phyloP scores from a whole-genome alignment of 352 stramenopile genomes.

The Phytophthora fragariaefolia region DNA sequence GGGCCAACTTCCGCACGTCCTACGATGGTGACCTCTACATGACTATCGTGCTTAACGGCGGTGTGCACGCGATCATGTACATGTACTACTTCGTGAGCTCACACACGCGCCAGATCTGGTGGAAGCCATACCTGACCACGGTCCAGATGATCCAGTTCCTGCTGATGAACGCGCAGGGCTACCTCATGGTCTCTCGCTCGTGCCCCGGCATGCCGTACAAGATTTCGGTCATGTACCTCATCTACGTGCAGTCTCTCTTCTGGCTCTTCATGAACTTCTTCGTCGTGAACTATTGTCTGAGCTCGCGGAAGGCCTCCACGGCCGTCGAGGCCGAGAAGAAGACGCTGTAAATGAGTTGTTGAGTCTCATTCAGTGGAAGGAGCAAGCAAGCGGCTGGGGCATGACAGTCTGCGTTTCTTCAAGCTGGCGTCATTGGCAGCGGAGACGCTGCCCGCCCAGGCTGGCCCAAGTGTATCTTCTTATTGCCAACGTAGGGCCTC shows the following conservation, averaged over 20 bases:
- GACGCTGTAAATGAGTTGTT: conserved; percentile 39
- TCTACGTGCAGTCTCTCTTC: conserved; percentile 87
- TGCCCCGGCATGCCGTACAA: conserved; percentile 49
- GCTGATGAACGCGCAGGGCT: conserved; percentile 47
- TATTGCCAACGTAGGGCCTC: conserved; percentile 41
- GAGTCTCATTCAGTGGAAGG: conserved; percentile 30
- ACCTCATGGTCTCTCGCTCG: conserved; percentile 48
- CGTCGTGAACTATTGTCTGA: conserved; percentile 89
- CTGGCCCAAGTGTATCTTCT: conserved; percentile 41
- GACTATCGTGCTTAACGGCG: conserved; percentile 96
- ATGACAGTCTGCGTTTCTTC: conserved; percentile 6
- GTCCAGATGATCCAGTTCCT: conserved; percentile 88
- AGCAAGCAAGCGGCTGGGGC: conserved; percentile 22
- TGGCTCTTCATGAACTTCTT: conserved; percentile 98
- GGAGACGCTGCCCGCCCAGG: conserved; percentile 7
- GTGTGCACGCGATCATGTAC: conserved; percentile 99
- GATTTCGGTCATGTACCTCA: conserved; percentile 50
- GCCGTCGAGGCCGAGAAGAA: conserved; percentile 46
- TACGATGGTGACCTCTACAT: conserved; percentile 97
- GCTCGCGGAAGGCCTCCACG: conserved; percentile 40
- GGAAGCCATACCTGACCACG: conserved; percentile 95
- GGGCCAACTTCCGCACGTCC: conserved; percentile 93
- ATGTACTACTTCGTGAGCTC: conserved; percentile 98
- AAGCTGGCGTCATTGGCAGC: conserved; percentile 5
- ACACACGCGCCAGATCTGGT: conserved; percentile 97